These are phyloP conservation scores for Trametes maxima DNA, from an alignment of 768 basidiomycete genomes.

Conservation along the genomic window DNA sequence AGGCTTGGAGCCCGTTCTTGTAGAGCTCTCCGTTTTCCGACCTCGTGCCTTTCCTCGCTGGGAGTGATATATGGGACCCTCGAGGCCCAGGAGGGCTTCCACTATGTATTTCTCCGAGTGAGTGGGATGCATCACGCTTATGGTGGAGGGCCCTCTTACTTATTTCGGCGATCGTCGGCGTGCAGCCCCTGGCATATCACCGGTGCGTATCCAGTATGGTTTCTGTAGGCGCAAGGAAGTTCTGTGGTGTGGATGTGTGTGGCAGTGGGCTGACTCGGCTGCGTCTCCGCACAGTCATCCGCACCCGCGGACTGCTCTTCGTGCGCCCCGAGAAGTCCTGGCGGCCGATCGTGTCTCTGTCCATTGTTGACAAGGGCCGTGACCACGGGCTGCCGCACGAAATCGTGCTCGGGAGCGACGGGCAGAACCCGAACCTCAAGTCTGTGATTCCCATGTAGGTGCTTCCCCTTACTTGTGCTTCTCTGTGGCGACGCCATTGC, in stretches of 20 bases:
- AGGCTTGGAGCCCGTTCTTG: not conserved
- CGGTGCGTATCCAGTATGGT: constrained; percentile 18
- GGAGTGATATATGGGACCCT: too few species aligned
- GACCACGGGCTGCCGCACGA: constrained; percentile 44
- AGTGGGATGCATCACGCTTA: not conserved
- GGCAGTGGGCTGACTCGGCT: not conserved
- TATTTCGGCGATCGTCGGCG: not conserved
- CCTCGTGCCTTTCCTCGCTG: too few species aligned
- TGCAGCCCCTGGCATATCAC: constrained; percentile 35
- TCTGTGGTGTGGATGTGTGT: not conserved
- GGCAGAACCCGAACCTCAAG: constrained; percentile 70
- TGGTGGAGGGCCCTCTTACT: not conserved
- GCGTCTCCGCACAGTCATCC: constrained; percentile 36
- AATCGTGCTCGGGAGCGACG: constrained; percentile 62
- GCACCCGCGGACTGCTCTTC: constrained; percentile 39
- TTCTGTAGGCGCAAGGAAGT: too few species aligned
- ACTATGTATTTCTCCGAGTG: constrained; percentile 8
- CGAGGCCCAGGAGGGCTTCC: too few species aligned
- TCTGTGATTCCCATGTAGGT: constrained; percentile 56
- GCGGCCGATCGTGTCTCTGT: constrained; percentile 65
- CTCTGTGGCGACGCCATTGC: not conserved
- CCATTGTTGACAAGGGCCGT: constrained; percentile 46
- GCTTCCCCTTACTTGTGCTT: not conserved
- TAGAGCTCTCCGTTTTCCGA: too few species aligned
- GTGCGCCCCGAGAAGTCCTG: constrained; percentile 65